These are phyloP conservation scores for Diplodia mutila DNA, from an alignment of 2,329 filamentous ascomycete genomes.

Conservation along the genomic window DNA sequence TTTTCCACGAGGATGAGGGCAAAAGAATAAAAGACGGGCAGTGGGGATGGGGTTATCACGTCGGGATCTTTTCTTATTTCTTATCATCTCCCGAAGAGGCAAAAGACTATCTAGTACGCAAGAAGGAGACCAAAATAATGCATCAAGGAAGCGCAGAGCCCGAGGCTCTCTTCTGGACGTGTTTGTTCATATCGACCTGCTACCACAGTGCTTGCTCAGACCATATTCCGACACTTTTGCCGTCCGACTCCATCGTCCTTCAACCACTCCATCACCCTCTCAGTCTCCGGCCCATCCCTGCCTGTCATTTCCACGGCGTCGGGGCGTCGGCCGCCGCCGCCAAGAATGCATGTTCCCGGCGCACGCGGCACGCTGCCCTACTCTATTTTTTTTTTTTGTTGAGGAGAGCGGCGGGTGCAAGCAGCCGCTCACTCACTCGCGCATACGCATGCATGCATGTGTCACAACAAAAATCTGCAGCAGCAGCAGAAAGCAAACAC, in stretches of 20 bases:
- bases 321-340: too few species aligned
- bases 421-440: too few species aligned
- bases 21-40: background rate
- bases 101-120: background rate
- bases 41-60: background rate
- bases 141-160: background rate
- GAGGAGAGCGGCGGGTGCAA: background rate
- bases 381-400: background rate
- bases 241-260: too few species aligned
- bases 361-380: too few species aligned
- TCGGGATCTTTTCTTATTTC: background rate
- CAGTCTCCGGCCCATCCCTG: too few species aligned
- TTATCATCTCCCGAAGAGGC: background rate
- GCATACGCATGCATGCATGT: background rate
- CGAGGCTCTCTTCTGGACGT: background rate
- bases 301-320: background rate
- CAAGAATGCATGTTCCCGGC: too few species aligned
- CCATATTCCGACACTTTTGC: too few species aligned
- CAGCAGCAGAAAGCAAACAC: background rate
- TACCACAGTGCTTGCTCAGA: too few species aligned
- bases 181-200: background rate
- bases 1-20: slow-evolving; percentile 4
- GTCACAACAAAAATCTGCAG: background rate
- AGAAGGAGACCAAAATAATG: background rate
- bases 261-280: too few species aligned